Base-by-base conservation (phyloP, 108 stramenopile species). In the Skeletonema tropicum region DNA sequence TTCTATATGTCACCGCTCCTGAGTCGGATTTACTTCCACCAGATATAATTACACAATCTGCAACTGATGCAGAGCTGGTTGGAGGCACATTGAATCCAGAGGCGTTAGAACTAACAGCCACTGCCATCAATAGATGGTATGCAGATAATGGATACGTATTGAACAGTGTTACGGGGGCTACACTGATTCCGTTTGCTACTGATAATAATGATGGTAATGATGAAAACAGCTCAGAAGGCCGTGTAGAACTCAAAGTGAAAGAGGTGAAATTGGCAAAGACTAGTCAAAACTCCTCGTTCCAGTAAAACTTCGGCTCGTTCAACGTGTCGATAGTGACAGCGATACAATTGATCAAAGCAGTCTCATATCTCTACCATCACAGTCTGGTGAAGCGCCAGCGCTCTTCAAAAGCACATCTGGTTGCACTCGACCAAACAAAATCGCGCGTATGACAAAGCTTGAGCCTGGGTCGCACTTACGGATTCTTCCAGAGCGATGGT, bases 101-200 rank as follows among this genome's bases (percentile, higher is more conserved):
- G 49, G 68, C 86, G 13, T 88, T 95, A 12, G 86, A 91, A 68
- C 73, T 74, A 42, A 75, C 89, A 73, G 89, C 91, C 12, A 61
- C 70, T 2, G 52, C 19, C 13, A 66, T 95, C 39, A 88, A 95
- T 49, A 80, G 70, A 31, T 91, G 88, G 88, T 95, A 95, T 63
- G 23, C 45, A n/a, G 82, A 85, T 5, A 68, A 86, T 19, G 94
- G 94, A 2, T 95, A 91, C 79, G 84, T 92, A 41, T 65, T 92
- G 75, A 86, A 92, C 68, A 72, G 79, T 63, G 89, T 95, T 21
- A 92, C 89, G 29, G 87, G 87, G 17, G 85, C 94, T 26, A 88
- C 80, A 6, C 79, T 95, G 23, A 73, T 87, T 60, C 69, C 90
- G 2, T 84, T 80, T 15, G 78, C 86, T 9, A 76, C 76, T 13